Evolutionary conservation across 257 asterid species (phyloP), one percentile per base, ranked within the genome.

Genomic region (Petrea volubilis): DNA sequence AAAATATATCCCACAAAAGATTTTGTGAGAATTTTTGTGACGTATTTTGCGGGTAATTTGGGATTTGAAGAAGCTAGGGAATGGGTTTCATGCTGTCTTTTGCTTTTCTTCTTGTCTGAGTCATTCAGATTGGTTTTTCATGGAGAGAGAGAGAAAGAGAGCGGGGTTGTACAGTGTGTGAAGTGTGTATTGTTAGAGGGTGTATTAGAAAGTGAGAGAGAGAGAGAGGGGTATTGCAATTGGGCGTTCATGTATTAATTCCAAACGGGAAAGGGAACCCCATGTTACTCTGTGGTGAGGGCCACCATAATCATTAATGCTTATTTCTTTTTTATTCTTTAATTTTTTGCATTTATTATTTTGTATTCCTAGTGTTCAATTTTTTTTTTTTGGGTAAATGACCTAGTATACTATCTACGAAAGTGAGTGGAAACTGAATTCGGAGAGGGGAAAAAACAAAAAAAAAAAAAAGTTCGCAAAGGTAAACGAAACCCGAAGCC

Each of bases 221-320:
- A 31, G 76, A 55, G 68, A 29, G 28, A 46, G 62, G 55, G 64
- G n/a, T n/a, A n/a, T n/a, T n/a, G n/a, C n/a, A 63, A 58, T 67
- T 47, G 33, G 73, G 70, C 60, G 44, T 51, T 60, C 52, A 11
- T 51, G 60, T 27, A 63, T 43, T 70, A 47, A 57, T 57, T 67
- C 57, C 29, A 61, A n/a, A 73, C 14, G 59, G 10, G 29, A 52
- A 38, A 55, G 10, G 29, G 43, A 38, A 55, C 21, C 76, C 80
- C 80, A 70, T 76, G 81, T 72, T 77, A 77, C 81, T 70, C 74
- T 60, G 67, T 21, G 17, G 18, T 70, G 60, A n/a, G 68, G 38
- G 21, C 75, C 72, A 49, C 20, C 27, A 25, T 41, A 23, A 12
- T 56, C 2, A 29, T 55, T 55, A 14, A 0, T 57, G 28, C 11